These are phyloP conservation scores for Helicostylum pulchrum DNA, from an alignment of 192 early-diverging fungal species.

Conservation along the genomic window DNA sequence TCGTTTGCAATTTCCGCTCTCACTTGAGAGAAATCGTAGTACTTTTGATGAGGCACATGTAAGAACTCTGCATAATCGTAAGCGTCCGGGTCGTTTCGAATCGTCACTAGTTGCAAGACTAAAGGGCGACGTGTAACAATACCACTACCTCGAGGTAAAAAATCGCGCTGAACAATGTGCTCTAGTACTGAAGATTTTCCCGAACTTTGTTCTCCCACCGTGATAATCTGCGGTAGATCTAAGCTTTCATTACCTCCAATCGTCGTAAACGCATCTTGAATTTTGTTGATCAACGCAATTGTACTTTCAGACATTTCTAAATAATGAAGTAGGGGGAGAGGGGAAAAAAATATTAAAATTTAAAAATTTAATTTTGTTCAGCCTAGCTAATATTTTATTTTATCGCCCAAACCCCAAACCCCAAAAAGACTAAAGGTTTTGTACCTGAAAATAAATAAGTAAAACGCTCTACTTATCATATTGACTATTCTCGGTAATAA, in stretches of 20 bases:
- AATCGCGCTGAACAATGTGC: slow-evolving; percentile 94
- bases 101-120: slow-evolving; percentile 72
- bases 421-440: too few species aligned
- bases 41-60: slow-evolving; percentile 68
- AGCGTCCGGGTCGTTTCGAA: slow-evolving; percentile 27
- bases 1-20: slow-evolving; percentile 78
- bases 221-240: slow-evolving; percentile 79
- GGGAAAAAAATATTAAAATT: neutral
- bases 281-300: slow-evolving; percentile 70
- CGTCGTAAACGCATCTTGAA: slow-evolving; percentile 76
- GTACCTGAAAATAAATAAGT: too few species aligned
- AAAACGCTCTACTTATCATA: too few species aligned
- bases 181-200: slow-evolving; percentile 98
- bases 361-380: too few species aligned
- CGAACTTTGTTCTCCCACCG: slow-evolving; percentile 77
- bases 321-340: slow-evolving; percentile 4
- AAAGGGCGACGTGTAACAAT: slow-evolving; percentile 79
- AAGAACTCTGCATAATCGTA: slow-evolving; percentile 60
- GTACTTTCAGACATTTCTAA: slow-evolving; percentile 60
- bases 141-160: slow-evolving; percentile 87
- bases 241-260: slow-evolving; percentile 63
- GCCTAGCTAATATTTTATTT: too few species aligned
- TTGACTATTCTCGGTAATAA: too few species aligned
- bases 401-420: too few species aligned
- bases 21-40: slow-evolving; percentile 71